Base-by-base conservation (phyloP, 805 yeast species). In the Yamadazyma takamatsuzukensis region DNA sequence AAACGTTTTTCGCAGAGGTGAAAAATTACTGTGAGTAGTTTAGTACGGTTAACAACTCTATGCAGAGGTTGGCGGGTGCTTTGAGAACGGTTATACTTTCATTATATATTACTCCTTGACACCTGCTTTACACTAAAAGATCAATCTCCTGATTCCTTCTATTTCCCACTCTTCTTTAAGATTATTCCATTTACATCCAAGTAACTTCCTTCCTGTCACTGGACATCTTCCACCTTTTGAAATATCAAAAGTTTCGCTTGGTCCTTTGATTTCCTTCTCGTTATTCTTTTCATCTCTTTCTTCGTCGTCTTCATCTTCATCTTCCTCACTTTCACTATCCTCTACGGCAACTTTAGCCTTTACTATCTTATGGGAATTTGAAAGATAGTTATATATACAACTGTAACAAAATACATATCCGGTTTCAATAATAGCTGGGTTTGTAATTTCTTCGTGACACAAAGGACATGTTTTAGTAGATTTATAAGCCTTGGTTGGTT, bases 391-490 rank as follows among this genome's bases (percentile, higher is more conserved):
- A 49, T 76, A 77, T 11, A 89, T 86, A 56, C 97, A 93, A 9
- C 85, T 77, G 56, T 89, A 88, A 56, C 96, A 88, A 45, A 82
- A 84, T 0, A 87, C 95, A 41, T 78, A 80, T 0, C 98, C 98
- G 0, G 97, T 87, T 52, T 89, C 97, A 21, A 90, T 76, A 9
- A 83, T 75, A 0, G 95, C 86, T 3, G 96, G 96, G 47, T 85
- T 87, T 19, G 72, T 73, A 10, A 88, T 74, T 12, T 54, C 63
- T 8, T 75, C 57, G 17, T 71, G 58, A 51, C 97, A 90, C 10
- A 90, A 51, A 1, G 89, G 85, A 57, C 97, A 90, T 2, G 42
- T 27, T 8, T 51, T 49, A 1, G 59, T 59, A 2, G 58, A 52
- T 10, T 57, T 59, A 39, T 54, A 66, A 4, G 36, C 37, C 27